Evolutionary conservation across 192 early-diverging fungal genomes (phyloP).

Genomic region (Gonapodya sp.): DNA sequence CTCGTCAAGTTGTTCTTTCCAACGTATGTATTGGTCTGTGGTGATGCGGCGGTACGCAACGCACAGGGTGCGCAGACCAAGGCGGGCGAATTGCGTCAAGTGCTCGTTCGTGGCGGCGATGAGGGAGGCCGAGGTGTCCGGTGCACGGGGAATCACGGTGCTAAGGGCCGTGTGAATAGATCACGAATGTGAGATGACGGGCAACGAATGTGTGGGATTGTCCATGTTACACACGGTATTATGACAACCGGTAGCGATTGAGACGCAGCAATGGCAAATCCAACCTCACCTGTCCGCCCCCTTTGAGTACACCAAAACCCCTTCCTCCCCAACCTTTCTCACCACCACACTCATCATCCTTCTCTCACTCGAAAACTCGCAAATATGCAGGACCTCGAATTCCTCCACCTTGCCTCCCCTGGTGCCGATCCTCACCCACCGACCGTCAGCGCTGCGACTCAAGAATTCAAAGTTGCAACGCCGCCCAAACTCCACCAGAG

Average conservation of each 20-base stretch:
- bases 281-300: constrained; percentile 94
- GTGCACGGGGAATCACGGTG: background rate
- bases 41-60: background rate
- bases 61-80: constrained; percentile 13
- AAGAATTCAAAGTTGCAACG: background rate
- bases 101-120: background rate
- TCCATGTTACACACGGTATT: background rate
- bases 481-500: constrained; percentile 4
- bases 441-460: background rate
- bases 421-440: background rate
- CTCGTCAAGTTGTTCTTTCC: constrained; percentile 10
- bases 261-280: too few species aligned
- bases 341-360: constrained; percentile 94
- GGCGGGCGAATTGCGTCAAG: background rate
- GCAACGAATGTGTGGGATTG: background rate
- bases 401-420: background rate
- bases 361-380: constrained; percentile 79
- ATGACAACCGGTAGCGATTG: too few species aligned
- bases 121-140: background rate
- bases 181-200: background rate
- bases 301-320: constrained; percentile 66
- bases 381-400: constrained; percentile 6
- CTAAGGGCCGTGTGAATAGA: background rate
- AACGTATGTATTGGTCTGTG: background rate
- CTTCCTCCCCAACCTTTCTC: constrained; percentile 60